Base-by-base conservation (phyloP, 345 rosid genomes). In the Aquilaria sinensis region DNA sequence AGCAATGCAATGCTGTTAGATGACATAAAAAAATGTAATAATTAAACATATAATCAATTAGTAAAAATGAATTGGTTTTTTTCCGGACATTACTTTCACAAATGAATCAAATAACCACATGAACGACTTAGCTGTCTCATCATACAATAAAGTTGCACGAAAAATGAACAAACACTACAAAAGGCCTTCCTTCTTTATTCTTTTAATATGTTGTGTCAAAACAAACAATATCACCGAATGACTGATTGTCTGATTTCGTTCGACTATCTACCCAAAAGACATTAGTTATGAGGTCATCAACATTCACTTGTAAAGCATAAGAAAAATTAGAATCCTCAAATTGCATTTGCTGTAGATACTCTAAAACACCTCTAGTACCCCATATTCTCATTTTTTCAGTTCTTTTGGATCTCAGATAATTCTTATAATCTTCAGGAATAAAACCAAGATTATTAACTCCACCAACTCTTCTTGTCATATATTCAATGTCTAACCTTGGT, bases 71-170 rank as follows among this genome's bases (percentile, higher is more conserved):
- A 23, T 52, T 0, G 14, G 57, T n/a, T 62, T 53, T 23, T 52
- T 62, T 37, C 58, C 66, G 14, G 47, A 13, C 66, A 62, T 51
- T 31, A 16, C 66, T 9, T 23, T 10, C 6, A 62, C 12, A 62
- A 62, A 62, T 4, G 49, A 6, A 12, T 31, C 37, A 29, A 54
- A 54, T n/a, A 54, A 54, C 57, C 4, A 54, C 57, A 29, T 31
- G 43, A 62, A 62, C 8, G 48, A 62, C 34, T 12, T 12, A 12
- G n/a, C 13, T 1, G 57, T 62, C 51, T 50, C 66, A 51, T 33
- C 58, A 62, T 51, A 62, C 3, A 62, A 23, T 52, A 62, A 31
- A 12, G 56, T 2, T 3, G 29, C 31, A 14, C 56, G 31, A 53
- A 53, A 53, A n/a, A 53, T 16, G 29, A 51, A 54, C 9, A 31